Percentiles rank a stretch among this genome's conserved stretches.
Conservation (phyloP, 768 basidiomycete species). For the Mycena polygramma region DNA sequence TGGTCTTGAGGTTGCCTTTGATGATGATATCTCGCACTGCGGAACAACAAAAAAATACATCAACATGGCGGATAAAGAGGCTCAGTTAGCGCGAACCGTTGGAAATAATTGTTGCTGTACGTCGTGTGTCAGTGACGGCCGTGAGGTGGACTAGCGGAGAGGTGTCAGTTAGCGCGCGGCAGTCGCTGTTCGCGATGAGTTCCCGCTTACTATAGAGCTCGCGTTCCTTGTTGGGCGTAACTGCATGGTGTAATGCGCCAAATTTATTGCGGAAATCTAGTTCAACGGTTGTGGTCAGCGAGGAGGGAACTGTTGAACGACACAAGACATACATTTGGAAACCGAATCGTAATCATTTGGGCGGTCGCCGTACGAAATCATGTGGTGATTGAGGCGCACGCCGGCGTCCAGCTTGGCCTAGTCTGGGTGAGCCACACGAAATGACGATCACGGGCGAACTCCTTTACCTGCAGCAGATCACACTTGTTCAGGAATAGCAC, state of each 20-base stretch:
- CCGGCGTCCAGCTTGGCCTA: constrained; percentile 84
- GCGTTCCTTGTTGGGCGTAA: constrained; percentile 77
- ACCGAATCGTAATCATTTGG: constrained; percentile 86
- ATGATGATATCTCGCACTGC: constrained; percentile 80
- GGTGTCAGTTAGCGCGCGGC: constrained; percentile 10
- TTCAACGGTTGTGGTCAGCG: constrained; percentile 2
- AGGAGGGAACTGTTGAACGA: constrained; percentile 22
- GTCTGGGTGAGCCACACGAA: constrained; percentile 26
- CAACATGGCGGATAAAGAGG: constrained; percentile 17
- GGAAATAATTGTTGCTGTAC: constrained; percentile 80
- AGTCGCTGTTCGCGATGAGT: neutral
- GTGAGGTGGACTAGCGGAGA: constrained; percentile 75
- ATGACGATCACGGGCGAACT: constrained; percentile 8
- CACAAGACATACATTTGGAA: constrained; percentile 70
- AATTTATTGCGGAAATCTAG: constrained; percentile 84
- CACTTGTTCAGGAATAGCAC: constrained; percentile 88
- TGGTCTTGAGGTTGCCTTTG: constrained; percentile 72
- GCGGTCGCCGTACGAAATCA: constrained; percentile 79
- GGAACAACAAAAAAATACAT: neutral
- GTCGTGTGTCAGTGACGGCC: constrained; percentile 84
- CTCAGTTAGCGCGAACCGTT: constrained; percentile 62
- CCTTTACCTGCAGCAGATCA: constrained; percentile 75
- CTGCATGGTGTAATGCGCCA: constrained; percentile 73
- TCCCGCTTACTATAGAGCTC: constrained; percentile 74
- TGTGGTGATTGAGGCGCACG: constrained; percentile 76